phyloP scores from a whole-genome alignment of 805 yeast genomes.

The Spathaspora boniae region DNA sequence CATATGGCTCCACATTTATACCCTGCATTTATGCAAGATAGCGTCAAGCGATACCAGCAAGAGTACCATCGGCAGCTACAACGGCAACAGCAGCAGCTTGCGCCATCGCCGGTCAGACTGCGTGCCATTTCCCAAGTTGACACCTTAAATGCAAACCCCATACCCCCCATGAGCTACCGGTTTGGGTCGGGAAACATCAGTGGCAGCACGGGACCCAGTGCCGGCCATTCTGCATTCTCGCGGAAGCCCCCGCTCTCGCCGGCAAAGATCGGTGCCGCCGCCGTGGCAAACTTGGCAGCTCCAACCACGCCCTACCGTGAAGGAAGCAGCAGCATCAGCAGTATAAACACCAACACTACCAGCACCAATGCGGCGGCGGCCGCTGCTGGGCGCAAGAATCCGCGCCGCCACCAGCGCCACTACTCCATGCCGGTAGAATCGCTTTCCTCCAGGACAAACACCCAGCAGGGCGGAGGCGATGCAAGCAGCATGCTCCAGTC shows the following conservation, averaged over 20 bases:
- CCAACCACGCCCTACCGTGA: constrained; percentile 32
- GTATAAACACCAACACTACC: constrained; percentile 3
- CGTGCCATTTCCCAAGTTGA: constrained; percentile 13
- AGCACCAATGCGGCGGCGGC: constrained; percentile 11
- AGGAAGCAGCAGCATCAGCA: constrained; percentile 10
- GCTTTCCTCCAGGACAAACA: no score
- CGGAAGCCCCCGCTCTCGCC: constrained; percentile 53
- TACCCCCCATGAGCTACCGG: constrained; percentile 32
- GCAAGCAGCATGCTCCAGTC: constrained; percentile 8
- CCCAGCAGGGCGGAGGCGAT: constrained; percentile 1
- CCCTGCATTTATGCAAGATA: no score
- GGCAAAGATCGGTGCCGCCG: constrained; percentile 69
- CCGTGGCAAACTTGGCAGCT: constrained; percentile 50
- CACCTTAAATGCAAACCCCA: constrained; percentile 24
- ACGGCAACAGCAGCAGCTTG: no score
- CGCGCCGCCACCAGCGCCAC: constrained; percentile 35
- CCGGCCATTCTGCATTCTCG: constrained; percentile 3
- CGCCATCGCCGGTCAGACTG: no score
- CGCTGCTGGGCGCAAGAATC: constrained; percentile 12
- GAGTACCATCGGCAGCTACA: no score
- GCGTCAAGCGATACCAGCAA: no score
- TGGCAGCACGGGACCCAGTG: constrained; percentile 10
- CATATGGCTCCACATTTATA: no score
- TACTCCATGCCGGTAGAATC: constrained; percentile 39
- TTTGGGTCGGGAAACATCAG: constrained; percentile 30